Conservation (phyloP, 208 protist species). For the Phytomonas francai region DNA sequence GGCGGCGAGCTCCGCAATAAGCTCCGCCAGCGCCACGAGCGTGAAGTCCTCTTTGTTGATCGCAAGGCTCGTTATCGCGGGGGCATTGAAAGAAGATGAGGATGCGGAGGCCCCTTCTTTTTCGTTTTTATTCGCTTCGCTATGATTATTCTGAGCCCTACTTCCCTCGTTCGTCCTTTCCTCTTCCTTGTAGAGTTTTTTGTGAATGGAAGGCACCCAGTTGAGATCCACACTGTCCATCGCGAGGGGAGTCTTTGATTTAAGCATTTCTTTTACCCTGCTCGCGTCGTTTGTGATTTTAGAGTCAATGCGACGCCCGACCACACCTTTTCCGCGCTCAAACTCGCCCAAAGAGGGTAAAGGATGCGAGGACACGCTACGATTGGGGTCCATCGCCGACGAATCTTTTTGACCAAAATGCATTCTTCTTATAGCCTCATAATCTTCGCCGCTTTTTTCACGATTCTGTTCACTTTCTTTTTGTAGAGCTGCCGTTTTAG, state of each 20-base stretch:
- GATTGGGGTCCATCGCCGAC: neutral
- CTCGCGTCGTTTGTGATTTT: neutral
- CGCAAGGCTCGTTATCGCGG: constrained; percentile 13
- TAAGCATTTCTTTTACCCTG: neutral
- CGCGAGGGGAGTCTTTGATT: constrained; percentile 1
- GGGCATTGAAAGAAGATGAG: neutral
- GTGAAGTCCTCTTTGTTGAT: constrained; percentile 74
- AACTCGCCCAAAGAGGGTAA: neutral
- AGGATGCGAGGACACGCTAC: neutral
- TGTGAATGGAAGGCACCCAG: neutral
- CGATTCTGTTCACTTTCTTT: neutral
- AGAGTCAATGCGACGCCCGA: neutral
- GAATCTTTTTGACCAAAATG: neutral
- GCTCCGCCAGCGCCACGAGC: constrained; percentile 70
- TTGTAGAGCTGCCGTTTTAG: neutral
- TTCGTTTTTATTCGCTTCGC: neutral
- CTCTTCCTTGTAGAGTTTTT: neutral
- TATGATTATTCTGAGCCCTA: neutral
- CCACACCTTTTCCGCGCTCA: neutral
- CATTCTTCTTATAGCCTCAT: neutral
- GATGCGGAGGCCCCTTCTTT: constrained; percentile 6
- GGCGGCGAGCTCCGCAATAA: constrained; percentile 65
- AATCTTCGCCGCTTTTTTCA: neutral
- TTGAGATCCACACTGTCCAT: neutral
- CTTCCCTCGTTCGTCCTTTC: neutral